These are phyloP conservation scores for Oemleria cerasiformis DNA, from an alignment of 306 rosid species.

Conservation along the genomic window DNA sequence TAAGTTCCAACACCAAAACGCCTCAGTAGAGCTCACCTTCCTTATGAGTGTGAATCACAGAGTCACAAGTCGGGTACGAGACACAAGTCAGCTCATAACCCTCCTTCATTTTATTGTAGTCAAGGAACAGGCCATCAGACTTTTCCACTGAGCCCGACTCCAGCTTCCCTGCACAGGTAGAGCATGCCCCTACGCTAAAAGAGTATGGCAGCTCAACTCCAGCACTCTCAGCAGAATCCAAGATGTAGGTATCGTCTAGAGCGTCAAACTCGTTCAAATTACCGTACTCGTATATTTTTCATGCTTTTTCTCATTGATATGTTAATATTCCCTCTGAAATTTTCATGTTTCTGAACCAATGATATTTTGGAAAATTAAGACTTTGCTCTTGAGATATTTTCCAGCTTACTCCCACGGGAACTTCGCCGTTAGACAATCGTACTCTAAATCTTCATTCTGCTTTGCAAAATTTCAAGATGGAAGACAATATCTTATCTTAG, in stretches of 20 bases:
- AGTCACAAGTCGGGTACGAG: conserved; percentile 66
- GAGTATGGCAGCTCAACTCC: conserved; percentile 83
- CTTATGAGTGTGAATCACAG: conserved; percentile 78
- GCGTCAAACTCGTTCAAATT: conserved; percentile 74
- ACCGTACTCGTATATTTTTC: too few species aligned
- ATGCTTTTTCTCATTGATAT: too few species aligned
- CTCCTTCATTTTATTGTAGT: conserved; percentile 49
- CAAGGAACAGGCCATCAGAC: conserved; percentile 75
- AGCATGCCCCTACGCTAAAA: conserved; percentile 87
- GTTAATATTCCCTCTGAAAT: too few species aligned
- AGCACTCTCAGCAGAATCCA: conserved; percentile 74
- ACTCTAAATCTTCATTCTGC: too few species aligned
- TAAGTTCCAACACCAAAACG: neutral
- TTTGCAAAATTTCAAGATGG: too few species aligned
- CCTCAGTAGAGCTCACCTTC: conserved; percentile 65
- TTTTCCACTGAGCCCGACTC: conserved; percentile 63
- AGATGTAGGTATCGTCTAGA: conserved; percentile 59
- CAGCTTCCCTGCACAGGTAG: conserved; percentile 73
- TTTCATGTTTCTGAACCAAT: too few species aligned
- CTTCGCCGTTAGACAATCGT: too few species aligned
- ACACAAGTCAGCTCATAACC: conserved; percentile 66
- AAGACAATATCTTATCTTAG: too few species aligned
- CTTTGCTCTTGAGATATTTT: too few species aligned
- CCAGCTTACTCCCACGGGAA: too few species aligned
- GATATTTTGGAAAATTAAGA: too few species aligned